Base-by-base conservation (phyloP, 306 rosid species). In the Medicago lupulina region DNA sequence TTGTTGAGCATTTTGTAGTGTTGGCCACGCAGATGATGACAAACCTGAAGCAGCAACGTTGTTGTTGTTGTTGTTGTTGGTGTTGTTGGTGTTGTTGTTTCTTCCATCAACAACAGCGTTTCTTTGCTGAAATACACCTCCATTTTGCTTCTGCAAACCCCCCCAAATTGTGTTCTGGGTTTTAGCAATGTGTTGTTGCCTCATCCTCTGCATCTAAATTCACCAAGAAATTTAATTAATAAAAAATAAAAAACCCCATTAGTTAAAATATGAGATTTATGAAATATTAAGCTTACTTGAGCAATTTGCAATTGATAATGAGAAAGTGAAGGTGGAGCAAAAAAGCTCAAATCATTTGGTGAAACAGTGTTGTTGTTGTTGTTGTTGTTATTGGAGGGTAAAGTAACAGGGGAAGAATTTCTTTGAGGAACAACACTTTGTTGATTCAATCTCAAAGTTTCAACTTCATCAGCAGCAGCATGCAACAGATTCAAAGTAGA, bases 401-500 rank as follows among this genome's bases (percentile, higher is more conserved):
- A 15, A 59, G 82, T 25, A 6, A 72, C 25, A 4, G 89, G 85
- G 25, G 87, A 64, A 2, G 87, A 67, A 2, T 82, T 86, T 3
- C 84, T 69, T 8, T 76, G 58, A 2, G 82, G 83, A 38, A 65
- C 39, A 38, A 65, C 39, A 19, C 8, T 47, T 58, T 83, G 81
- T 67, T 90, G 87, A 5, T 5, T 77, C 58, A 85, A 23, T 13
- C 86, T 72, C 95, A 91, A 87, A 83, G 86, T 89, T 17, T 90
- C 98, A 0, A 94, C 89, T 77, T 91, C 92, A 46, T 88, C 97
- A 15, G 93, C 96, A n/a, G 98, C 95, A 8, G 97, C 95, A 73
- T 81, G 85, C 43, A 95, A 84, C 41, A 95, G 89, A 85, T 95
- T 96, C 92, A 89, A 87, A 1, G 97, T 90, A 1, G 87, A 65